Evolutionary conservation across 2,329 filamentous ascomycete genomes (phyloP).

Genomic region (Westerdykella aurantiaca): DNA sequence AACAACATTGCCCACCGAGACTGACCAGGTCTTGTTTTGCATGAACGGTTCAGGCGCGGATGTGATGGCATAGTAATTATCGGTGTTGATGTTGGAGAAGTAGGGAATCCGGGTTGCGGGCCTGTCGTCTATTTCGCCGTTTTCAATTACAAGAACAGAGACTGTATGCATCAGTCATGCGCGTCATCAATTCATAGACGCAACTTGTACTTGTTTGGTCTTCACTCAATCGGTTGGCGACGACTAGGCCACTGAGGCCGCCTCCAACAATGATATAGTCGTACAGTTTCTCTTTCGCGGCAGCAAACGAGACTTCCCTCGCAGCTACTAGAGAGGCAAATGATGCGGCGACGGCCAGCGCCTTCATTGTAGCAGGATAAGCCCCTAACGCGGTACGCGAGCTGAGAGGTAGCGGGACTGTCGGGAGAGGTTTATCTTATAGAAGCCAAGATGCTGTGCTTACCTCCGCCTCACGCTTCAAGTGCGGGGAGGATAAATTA

Average conservation of each 20-base stretch:
- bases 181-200: too few relatives aligned
- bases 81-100: slow-evolving; percentile 14
- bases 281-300: slow-evolving; percentile 3
- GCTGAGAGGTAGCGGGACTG: too few relatives aligned
- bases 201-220: slow-evolving; percentile 3
- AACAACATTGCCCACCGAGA: slow-evolving; percentile 20
- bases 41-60: slow-evolving; percentile 17
- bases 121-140: slow-evolving; percentile 11
- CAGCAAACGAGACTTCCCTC: background rate
- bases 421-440: too few relatives aligned
- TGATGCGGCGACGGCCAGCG: background rate
- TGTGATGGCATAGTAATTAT: slow-evolving; percentile 20
- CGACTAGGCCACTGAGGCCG: slow-evolving; percentile 13
- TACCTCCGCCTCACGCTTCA: too few relatives aligned
- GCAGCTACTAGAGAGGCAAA: background rate
- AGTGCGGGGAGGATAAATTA: too few relatives aligned
- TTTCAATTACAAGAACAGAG: slow-evolving; percentile 17
- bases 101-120: slow-evolving; percentile 7
- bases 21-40: slow-evolving; percentile 13
- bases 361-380: too few relatives aligned
- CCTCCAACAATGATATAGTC: slow-evolving; percentile 21
- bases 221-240: slow-evolving; percentile 16
- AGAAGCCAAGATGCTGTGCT: too few relatives aligned
- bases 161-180: slow-evolving; percentile 1
- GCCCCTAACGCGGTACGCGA: too few relatives aligned